Evolutionary conservation across 179 eudicot species (phyloP).

Genomic region (Vitellaria paradoxa): DNA sequence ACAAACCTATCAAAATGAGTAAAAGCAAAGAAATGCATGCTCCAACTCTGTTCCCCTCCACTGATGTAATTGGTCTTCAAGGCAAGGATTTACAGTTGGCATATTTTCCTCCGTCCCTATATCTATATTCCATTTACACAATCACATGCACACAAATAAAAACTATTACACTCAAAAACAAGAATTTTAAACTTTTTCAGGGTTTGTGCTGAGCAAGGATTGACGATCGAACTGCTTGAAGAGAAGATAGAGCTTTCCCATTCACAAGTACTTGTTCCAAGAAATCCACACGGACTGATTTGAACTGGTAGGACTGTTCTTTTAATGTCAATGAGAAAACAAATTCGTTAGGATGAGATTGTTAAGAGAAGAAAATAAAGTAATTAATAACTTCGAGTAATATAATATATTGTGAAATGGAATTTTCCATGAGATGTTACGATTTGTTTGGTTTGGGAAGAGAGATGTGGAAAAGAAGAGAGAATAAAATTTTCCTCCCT

Average conservation of each 20-base stretch:
- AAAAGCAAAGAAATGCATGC: not conserved
- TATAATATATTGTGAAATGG: not conserved
- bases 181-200: conserved; percentile 16
- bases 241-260: conserved; percentile 57
- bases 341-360: not conserved
- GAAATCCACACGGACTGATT: conserved; percentile 78
- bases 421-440: not conserved
- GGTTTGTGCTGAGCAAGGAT: conserved; percentile 77
- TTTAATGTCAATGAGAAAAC: conserved; percentile 1
- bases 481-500: too few species aligned
- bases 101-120: not conserved
- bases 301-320: conserved; percentile 67
- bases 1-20: not conserved
- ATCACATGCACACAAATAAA: conserved; percentile 7
- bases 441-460: too few species aligned
- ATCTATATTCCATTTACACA: conserved; percentile 8
- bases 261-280: conserved; percentile 78
- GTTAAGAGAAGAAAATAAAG: conserved; percentile 5
- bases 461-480: too few species aligned
- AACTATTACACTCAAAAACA: not conserved
- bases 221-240: conserved; percentile 49
- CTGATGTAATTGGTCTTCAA: not conserved
- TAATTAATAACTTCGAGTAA: not conserved
- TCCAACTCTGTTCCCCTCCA: not conserved
- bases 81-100: not conserved